These are phyloP conservation scores for Urochloa ruziziensis DNA, from an alignment of 176 grass and related monocot genomes.

Conservation along the genomic window DNA sequence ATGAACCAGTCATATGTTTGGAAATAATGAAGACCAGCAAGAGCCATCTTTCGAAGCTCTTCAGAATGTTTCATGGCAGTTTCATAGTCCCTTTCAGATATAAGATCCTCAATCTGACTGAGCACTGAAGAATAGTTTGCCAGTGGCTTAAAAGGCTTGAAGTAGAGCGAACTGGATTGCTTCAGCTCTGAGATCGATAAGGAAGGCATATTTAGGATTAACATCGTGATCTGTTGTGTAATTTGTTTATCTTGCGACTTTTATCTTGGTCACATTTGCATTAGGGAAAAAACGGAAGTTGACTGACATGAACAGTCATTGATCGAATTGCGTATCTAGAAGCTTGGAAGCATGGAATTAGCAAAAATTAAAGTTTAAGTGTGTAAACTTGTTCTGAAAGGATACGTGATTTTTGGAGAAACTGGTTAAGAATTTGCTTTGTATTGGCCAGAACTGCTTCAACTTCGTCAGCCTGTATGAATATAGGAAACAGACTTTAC, in stretches of 20 bases:
- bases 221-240: conserved; percentile 1
- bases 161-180: conserved; percentile 72
- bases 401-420: conserved; percentile 86
- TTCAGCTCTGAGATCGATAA: conserved; percentile 72
- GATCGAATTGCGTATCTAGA: not conserved
- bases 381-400: conserved; percentile 10
- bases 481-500: conserved; percentile 31
- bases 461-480: conserved; percentile 78
- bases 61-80: conserved; percentile 69
- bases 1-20: conserved; percentile 99
- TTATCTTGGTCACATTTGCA: not conserved
- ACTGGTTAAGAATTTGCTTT: conserved; percentile 98
- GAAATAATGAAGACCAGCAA: conserved; percentile 95
- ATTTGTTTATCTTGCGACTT: not conserved
- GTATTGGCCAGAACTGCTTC: conserved; percentile 87
- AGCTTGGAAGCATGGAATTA: conserved; percentile 18
- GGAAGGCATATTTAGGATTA: conserved; percentile 38
- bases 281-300: not conserved
- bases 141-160: conserved; percentile 89
- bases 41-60: conserved; percentile 72
- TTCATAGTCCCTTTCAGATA: conserved; percentile 67
- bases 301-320: not conserved
- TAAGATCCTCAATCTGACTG: conserved; percentile 77
- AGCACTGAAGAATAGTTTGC: conserved; percentile 61
- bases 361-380: conserved; percentile 12